These are phyloP conservation scores for Blastobotrys chiropterorum DNA, from an alignment of 805 yeast genomes.

Conservation along the genomic window DNA sequence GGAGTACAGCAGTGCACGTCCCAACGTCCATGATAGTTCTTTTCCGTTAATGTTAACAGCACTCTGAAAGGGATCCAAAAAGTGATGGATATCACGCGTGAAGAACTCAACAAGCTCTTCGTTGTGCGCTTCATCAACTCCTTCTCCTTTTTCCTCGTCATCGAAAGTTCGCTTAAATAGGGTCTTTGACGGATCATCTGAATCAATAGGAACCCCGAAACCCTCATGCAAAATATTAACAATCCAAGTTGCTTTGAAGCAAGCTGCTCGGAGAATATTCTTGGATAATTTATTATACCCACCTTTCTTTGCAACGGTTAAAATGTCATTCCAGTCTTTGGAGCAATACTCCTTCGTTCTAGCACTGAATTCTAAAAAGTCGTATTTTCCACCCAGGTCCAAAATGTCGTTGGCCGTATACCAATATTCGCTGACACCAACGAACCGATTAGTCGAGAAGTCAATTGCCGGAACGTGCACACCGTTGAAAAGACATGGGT, in stretches of 20 bases:
- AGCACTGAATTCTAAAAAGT: slow-evolving; percentile 60
- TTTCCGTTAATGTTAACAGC: slow-evolving; percentile 74
- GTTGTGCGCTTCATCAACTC: no score
- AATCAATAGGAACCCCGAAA: slow-evolving; percentile 74
- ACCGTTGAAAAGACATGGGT: slow-evolving; percentile 91
- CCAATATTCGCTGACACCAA: slow-evolving; percentile 97
- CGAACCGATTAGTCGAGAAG: slow-evolving; percentile 71
- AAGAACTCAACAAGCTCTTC: slow-evolving; percentile 29
- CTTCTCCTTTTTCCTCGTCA: no score
- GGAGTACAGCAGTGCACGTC: slow-evolving; percentile 77
- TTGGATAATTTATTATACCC: slow-evolving; percentile 51
- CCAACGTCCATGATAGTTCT: slow-evolving; percentile 93
- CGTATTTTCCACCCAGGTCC: slow-evolving; percentile 82
- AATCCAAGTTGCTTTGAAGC: slow-evolving; percentile 96
- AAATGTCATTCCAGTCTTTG: slow-evolving; percentile 56
- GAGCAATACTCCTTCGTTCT: slow-evolving; percentile 70
- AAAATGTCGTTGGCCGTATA: slow-evolving; percentile 91
- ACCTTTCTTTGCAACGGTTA: slow-evolving; percentile 45
- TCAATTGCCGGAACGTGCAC: slow-evolving; percentile 89
- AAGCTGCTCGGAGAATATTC: slow-evolving; percentile 62
- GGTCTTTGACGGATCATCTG: no score
- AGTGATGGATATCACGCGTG: slow-evolving; percentile 13
- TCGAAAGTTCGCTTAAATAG: no score
- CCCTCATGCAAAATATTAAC: slow-evolving; percentile 87
- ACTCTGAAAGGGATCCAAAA: slow-evolving; percentile 53